Conservation (phyloP, 1,284 basidiomycete genomes). For the Pseudomicrostroma phylloplanum region DNA sequence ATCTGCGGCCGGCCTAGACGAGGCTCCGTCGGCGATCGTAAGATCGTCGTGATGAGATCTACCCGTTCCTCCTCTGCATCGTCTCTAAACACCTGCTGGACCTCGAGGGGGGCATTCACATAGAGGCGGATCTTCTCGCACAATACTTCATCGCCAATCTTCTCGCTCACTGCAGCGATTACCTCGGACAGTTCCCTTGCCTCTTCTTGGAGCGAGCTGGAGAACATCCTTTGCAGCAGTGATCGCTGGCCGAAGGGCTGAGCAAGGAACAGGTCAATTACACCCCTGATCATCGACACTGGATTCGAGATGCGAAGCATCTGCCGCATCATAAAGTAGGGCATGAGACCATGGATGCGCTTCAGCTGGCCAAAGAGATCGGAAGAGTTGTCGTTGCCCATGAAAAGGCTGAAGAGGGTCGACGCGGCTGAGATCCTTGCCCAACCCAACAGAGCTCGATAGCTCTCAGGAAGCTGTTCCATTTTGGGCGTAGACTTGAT, state of each 20-base stretch:
- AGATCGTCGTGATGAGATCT: slow-evolving; percentile 73
- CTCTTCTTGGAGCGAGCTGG: slow-evolving; percentile 81
- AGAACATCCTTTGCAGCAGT: slow-evolving; percentile 78
- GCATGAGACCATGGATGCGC: slow-evolving; percentile 91
- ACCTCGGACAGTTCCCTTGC: slow-evolving; percentile 75
- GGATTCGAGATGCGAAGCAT: slow-evolving; percentile 91
- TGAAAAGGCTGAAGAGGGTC: slow-evolving; percentile 88
- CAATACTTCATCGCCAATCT: slow-evolving; percentile 78
- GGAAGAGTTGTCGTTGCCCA: slow-evolving; percentile 86
- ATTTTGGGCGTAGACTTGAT: slow-evolving; percentile 77
- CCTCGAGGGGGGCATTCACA: slow-evolving; percentile 76
- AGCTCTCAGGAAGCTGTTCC: slow-evolving; percentile 73
- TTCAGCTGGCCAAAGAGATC: slow-evolving; percentile 82
- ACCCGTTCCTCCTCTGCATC: slow-evolving; percentile 61
- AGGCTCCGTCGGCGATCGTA: slow-evolving; percentile 74
- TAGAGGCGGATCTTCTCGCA: slow-evolving; percentile 82
- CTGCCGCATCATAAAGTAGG: slow-evolving; percentile 90
- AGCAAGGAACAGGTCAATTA: slow-evolving; percentile 94
- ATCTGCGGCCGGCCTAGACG: slow-evolving; percentile 36
- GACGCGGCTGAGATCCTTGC: slow-evolving; percentile 79
- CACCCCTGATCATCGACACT: slow-evolving; percentile 83
- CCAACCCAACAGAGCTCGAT: slow-evolving; percentile 88
- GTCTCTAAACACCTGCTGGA: slow-evolving; percentile 61
- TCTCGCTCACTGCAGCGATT: slow-evolving; percentile 74
- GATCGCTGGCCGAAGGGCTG: slow-evolving; percentile 91